phyloP scores from a whole-genome alignment of 306 rosid genomes.

The Casuarina cunninghamiana region DNA sequence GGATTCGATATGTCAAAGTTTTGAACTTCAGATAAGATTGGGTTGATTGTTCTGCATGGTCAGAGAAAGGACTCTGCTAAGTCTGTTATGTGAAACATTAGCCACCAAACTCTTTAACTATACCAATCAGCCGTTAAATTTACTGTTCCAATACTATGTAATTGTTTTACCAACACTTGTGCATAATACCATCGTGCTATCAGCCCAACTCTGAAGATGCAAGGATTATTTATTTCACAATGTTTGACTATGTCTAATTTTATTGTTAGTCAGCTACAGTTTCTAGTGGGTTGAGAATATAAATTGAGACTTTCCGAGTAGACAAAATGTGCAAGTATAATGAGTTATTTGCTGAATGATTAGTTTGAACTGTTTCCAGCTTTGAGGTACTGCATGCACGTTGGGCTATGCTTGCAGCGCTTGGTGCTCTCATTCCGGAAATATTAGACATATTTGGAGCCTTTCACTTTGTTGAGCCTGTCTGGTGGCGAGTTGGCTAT shows the following conservation, averaged over 20 bases:
- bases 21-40: neutral
- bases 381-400: constrained; percentile 96
- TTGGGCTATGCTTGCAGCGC: constrained; percentile 97
- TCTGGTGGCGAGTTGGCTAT: constrained; percentile 99
- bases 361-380: constrained; percentile 45
- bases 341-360: constrained; percentile 18
- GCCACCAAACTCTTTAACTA: neutral
- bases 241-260: neutral
- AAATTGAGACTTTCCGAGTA: neutral
- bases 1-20: neutral
- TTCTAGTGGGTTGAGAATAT: neutral
- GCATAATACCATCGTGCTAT: neutral
- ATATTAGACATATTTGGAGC: constrained; percentile 66
- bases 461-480: constrained; percentile 88
- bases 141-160: neutral
- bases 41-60: neutral
- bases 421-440: constrained; percentile 87
- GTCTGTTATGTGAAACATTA: neutral
- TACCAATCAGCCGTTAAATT: neutral
- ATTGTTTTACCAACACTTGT: neutral
- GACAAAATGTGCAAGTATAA: neutral
- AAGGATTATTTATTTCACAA: neutral
- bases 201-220: neutral
- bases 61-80: neutral
- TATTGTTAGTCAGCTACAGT: neutral